Conservation (phyloP, 257 asterid species). For the Fraxinus pennsylvanica region DNA sequence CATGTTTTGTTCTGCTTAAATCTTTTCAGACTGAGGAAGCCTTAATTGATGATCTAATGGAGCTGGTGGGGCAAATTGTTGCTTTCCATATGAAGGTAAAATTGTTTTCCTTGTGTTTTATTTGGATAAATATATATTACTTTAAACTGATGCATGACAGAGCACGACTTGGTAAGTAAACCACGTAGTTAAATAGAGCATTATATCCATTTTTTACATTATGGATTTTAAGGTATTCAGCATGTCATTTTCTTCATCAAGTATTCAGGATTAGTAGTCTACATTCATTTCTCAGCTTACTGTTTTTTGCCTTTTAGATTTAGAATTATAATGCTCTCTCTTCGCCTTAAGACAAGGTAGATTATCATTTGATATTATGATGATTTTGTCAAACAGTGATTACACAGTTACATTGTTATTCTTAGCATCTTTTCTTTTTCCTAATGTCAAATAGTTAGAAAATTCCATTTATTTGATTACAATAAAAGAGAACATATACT, state of each 20-base stretch:
- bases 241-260: constrained; percentile 10
- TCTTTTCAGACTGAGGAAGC: constrained; percentile 56
- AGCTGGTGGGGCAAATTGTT: too few species aligned
- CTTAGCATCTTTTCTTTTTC: background rate
- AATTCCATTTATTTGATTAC: constrained; percentile 12
- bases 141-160: constrained; percentile 3
- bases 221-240: background rate
- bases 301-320: background rate
- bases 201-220: background rate
- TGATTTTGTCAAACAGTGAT: too few species aligned
- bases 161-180: background rate
- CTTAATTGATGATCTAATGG: constrained; percentile 49
- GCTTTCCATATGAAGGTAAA: too few species aligned
- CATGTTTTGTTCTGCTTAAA: constrained; percentile 18
- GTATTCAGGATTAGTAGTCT: constrained; percentile 5
- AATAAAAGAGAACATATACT: background rate
- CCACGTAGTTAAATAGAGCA: constrained; percentile 16
- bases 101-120: background rate
- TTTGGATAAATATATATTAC: background rate
- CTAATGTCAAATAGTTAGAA: constrained; percentile 7
- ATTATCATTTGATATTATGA: constrained; percentile 3
- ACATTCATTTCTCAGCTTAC: constrained; percentile 9
- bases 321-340: constrained; percentile 4
- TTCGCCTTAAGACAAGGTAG: constrained; percentile 12
- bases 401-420: background rate